Evolutionary conservation across 1,284 basidiomycete genomes (phyloP), one percentile per base, ranked within the genome.

Genomic region (Marasmius tenuissimus): DNA sequence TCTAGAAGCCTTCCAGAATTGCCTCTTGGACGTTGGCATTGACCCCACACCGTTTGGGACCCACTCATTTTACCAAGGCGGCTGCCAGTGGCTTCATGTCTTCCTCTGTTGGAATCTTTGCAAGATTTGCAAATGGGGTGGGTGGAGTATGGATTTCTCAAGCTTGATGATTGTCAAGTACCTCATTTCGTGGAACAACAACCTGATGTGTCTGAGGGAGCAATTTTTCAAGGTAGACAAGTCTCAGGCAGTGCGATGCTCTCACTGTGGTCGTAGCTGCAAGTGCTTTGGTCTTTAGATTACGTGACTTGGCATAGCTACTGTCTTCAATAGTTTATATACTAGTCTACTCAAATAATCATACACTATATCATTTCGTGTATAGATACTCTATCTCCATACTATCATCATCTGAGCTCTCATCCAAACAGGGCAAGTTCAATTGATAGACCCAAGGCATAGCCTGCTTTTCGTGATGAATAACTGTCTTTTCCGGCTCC

Each of bases 121-220:
- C 1, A 55, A 65, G 5, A 71, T 77, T 40, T 78, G 76, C 60
- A 70, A 75, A 37, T 78, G 75, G 75, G 74, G 73, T 34, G 75
- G 75, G 2, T 77, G 76, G 76, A 73, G 71, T 47, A 70, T 62
- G 0, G 73, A 76, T 22, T 75, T 75, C 57, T 63, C 66, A 0
- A 65, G 71, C 60, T 45, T 74, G 57, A 76, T 72, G 0, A 76
- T 78, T 57, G 68, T 76, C n/a, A 73, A 72, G 55, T 77, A 77
- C 55, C 64, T 78, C 0, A 72, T 76, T 35, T 76, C 74, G 1
- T 74, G 68, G 67, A 75, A 73, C 59, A 71, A 78, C 58, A 64
- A 74, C 35, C 73, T 72, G 3, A 63, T 54, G 0, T 64, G 70
- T 34, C 58, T 53, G 2, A 64, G 73, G 0, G 70, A 75, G 49